These are phyloP conservation scores for Puccinia hordei DNA, from an alignment of 1,284 basidiomycete genomes.

Conservation along the genomic window DNA sequence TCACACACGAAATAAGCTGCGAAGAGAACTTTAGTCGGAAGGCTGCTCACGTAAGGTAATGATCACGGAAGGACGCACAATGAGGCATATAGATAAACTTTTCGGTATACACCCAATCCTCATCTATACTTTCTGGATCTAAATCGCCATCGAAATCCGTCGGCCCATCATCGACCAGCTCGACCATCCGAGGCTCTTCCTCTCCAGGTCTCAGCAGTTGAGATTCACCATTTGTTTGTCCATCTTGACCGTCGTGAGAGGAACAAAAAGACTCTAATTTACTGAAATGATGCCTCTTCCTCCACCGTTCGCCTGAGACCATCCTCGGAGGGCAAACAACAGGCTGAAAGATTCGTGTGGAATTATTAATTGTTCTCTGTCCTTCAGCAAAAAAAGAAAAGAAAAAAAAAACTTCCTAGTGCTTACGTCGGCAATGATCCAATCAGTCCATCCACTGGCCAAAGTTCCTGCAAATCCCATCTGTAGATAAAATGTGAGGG, in stretches of 20 bases:
- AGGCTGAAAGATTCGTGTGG: slow-evolving; percentile 52
- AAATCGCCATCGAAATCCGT: slow-evolving; percentile 62
- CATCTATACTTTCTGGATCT: slow-evolving; percentile 64
- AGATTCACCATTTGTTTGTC: not conserved
- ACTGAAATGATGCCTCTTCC: slow-evolving; percentile 50
- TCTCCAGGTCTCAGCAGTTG: slow-evolving; percentile 23
- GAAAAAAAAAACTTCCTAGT: no score
- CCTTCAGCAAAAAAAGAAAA: no score
- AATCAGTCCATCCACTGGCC: slow-evolving; percentile 68
- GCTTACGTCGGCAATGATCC: slow-evolving; percentile 62
- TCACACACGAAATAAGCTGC: slow-evolving; percentile 68
- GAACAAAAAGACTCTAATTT: slow-evolving; percentile 21
- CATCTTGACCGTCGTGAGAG: not conserved
- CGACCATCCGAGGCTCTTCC: slow-evolving; percentile 49
- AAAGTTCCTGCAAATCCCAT: slow-evolving; percentile 68
- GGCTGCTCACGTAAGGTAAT: slow-evolving; percentile 63
- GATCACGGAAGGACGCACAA: slow-evolving; percentile 25
- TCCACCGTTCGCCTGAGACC: slow-evolving; percentile 62
- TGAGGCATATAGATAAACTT: slow-evolving; percentile 61
- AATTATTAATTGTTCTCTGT: not conserved
- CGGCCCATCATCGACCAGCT: slow-evolving; percentile 50
- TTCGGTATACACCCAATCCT: slow-evolving; percentile 65
- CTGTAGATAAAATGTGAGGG: not conserved
- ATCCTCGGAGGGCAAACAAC: slow-evolving; percentile 65
- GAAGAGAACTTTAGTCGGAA: not conserved